Conservation (phyloP, 2,329 filamentous ascomycete species). For the Ascochyta fabae region DNA sequence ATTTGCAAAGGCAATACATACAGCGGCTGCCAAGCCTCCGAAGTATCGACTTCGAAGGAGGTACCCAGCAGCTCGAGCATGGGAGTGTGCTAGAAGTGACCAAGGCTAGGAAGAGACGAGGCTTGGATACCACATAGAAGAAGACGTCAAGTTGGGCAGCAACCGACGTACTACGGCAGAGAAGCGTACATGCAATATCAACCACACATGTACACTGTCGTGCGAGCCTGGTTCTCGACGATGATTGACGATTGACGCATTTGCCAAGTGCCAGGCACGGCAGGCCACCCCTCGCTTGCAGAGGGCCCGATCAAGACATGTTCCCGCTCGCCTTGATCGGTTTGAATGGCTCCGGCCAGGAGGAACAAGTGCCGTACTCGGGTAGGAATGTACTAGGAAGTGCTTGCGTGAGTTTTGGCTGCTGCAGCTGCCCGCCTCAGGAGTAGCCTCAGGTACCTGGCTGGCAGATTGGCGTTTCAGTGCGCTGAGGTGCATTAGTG, state of each 20-base stretch:
- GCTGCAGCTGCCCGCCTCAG: slow-evolving; percentile 6
- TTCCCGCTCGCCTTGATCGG: slow-evolving; percentile 13
- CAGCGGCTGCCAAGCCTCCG: slow-evolving; percentile 5
- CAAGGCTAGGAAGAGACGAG: background rate
- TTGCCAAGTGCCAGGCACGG: too few species aligned
- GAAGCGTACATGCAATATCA: background rate
- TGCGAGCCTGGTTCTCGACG: background rate
- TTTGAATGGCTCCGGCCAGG: slow-evolving; percentile 6
- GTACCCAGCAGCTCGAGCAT: background rate
- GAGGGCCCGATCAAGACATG: slow-evolving; percentile 9
- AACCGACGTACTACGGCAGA: background rate
- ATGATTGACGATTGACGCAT: background rate
- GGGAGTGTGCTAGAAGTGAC: slow-evolving; percentile 3
- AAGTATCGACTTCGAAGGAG: background rate
- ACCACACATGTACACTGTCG: background rate
- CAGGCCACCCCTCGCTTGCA: slow-evolving; percentile 2
- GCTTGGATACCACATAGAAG: background rate
- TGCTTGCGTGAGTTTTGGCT: slow-evolving; percentile 4
- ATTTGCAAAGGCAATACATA: background rate
- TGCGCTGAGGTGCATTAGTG: slow-evolving; percentile 9
- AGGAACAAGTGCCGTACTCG: slow-evolving; percentile 10
- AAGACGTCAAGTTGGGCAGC: background rate
- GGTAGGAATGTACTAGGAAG: background rate
- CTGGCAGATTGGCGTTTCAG: slow-evolving; percentile 16
- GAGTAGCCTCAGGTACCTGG: slow-evolving; percentile 7